Evolutionary conservation across 805 yeast species (phyloP), one percentile per base, ranked within the genome.

Genomic region (Sungouiozyma intestinalis): DNA sequence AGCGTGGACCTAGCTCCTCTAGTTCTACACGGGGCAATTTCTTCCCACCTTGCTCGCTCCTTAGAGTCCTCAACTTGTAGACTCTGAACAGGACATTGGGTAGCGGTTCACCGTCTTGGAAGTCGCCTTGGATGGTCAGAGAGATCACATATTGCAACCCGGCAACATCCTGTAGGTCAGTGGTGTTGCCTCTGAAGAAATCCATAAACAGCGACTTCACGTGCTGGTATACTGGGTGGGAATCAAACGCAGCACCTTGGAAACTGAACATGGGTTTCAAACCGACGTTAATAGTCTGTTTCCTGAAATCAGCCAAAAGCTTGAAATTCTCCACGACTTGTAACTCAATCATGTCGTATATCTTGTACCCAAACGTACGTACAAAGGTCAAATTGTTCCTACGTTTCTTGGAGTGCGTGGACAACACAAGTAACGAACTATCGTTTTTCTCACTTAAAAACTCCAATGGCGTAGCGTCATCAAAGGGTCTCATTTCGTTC

Each of bases 361-460:
- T 66, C 62, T 86, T 84, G 65, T 77, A 84, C 59, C 87, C 86
- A 70, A 92, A 92, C 38, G 95, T 86, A 60, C 98, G 76, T 27
- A 81, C 70, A 64, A 88, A 90, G 2, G 92, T 85, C 54, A 92
- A 68, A 50, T 85, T 86, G 64, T 90, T 85, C 47, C 94, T 95
- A 62, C 98, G 76, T 69, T 92, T 92, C 63, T 92, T 92, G 59
- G 85, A 85, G 64, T 76, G 76, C 16, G 85, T 72, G 7, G 86
- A 73, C 40, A 88, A 71, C 13, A 92, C 94, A 56, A 92, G 60
- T 44, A 92, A 67, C 2, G 97, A 86, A 36, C 83, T 63, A 63
- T 92, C 98, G 62, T 92, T 92, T 72, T 92, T 92, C 63, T 90
- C 95, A 52, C 95, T 74, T 65, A 92, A 85, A 57, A 92, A 92